Evolutionary conservation across 148 eudicot genomes (phyloP).

Genomic region (Camellia japonica): DNA sequence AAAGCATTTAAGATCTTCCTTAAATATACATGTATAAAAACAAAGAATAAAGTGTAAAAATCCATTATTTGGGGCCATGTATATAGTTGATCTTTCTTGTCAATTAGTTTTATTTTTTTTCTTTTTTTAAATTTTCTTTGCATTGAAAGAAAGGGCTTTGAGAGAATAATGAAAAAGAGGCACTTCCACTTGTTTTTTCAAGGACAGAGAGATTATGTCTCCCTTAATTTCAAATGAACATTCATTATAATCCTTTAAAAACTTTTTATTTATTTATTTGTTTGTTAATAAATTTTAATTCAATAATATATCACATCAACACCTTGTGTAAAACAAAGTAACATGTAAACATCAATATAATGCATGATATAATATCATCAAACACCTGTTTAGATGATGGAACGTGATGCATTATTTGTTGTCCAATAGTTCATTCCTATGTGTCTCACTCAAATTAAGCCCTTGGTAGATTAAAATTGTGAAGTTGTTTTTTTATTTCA

Average conservation of each 20-base stretch:
- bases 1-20: conserved; percentile 3
- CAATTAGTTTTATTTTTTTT: conserved; percentile 29
- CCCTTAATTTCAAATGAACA: conserved; percentile 30
- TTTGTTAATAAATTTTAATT: conserved; percentile 13
- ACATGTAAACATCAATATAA: neutral
- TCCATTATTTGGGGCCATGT: conserved; percentile 10
- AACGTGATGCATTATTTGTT: neutral
- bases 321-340: neutral
- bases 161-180: conserved; percentile 19
- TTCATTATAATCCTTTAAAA: conserved; percentile 19
- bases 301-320: conserved; percentile 26
- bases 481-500: too few species aligned
- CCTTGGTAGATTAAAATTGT: too few species aligned
- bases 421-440: neutral
- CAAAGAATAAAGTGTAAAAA: conserved; percentile 12
- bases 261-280: neutral
- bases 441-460: too few species aligned
- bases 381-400: neutral
- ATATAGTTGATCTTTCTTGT: conserved; percentile 50
- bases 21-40: neutral
- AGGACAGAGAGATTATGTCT: conserved; percentile 46
- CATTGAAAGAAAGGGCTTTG: conserved; percentile 5
- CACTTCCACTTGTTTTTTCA: conserved; percentile 22
- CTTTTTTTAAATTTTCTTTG: neutral
- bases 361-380: neutral